These are phyloP conservation scores for Collybia sordida DNA, from an alignment of 768 basidiomycete genomes.

Conservation along the genomic window DNA sequence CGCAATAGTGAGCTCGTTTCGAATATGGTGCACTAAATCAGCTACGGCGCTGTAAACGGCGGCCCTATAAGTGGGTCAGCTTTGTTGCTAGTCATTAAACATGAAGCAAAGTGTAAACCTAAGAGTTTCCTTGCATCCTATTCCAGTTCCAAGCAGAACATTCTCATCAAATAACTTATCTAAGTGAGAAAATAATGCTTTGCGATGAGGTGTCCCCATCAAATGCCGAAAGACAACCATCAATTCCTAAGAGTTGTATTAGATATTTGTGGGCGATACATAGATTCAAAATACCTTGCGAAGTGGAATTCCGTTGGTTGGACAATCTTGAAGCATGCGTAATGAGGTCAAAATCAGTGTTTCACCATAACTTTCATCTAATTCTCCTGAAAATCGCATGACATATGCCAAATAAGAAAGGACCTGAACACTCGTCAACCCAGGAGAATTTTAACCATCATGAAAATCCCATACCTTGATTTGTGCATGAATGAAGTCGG, in stretches of 20 bases:
- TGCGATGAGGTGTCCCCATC: slow-evolving; percentile 73
- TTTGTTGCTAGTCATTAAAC: neutral
- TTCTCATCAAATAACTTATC: slow-evolving; percentile 90
- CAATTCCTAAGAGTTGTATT: slow-evolving; percentile 60
- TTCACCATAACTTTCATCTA: slow-evolving; percentile 76
- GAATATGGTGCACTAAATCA: slow-evolving; percentile 91
- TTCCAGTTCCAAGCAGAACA: slow-evolving; percentile 81
- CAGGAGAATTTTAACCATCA: slow-evolving; percentile 1
- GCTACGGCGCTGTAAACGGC: slow-evolving; percentile 86
- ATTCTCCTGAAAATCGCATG: slow-evolving; percentile 59
- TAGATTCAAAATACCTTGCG: slow-evolving; percentile 57
- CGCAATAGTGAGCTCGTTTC: slow-evolving; percentile 71
- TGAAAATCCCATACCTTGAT: slow-evolving; percentile 67
- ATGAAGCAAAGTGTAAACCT: slow-evolving; percentile 39
- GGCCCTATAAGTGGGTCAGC: slow-evolving; percentile 44
- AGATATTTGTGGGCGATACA: slow-evolving; percentile 7
- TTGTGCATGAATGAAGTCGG: slow-evolving; percentile 84
- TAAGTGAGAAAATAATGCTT: slow-evolving; percentile 76
- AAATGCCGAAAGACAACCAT: slow-evolving; percentile 93
- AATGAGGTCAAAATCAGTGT: slow-evolving; percentile 77
- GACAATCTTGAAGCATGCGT: slow-evolving; percentile 92
- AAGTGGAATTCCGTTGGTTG: slow-evolving; percentile 76
- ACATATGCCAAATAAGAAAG: slow-evolving; percentile 92
- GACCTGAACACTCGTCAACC: slow-evolving; percentile 48
- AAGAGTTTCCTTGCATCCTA: slow-evolving; percentile 84